These are phyloP conservation scores for Pyrus betulifolia DNA, from an alignment of 306 rosid species.

Conservation along the genomic window DNA sequence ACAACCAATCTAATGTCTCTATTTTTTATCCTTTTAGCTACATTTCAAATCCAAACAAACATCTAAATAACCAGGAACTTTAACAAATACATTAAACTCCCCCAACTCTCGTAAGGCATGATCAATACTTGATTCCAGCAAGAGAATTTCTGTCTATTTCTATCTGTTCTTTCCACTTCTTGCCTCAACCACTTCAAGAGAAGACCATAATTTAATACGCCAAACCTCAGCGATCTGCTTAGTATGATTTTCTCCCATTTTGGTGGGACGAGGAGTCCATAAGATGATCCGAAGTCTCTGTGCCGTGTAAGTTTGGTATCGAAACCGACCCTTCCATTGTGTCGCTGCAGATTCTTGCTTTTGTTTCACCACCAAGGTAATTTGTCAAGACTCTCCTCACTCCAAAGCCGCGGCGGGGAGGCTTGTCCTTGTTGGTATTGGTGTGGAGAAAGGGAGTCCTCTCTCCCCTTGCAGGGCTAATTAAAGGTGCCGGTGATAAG, in stretches of 20 bases:
- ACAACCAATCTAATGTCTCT: slow-evolving; percentile 5
- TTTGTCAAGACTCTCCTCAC: slow-evolving; percentile 82
- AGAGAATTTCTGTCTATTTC: slow-evolving; percentile 1
- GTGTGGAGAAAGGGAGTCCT: slow-evolving; percentile 65
- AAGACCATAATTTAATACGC: neutral
- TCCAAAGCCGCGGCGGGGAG: slow-evolving; percentile 65
- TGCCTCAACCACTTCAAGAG: neutral
- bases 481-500: slow-evolving; percentile 52
- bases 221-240: slow-evolving; percentile 1
- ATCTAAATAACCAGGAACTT: slow-evolving; percentile 2
- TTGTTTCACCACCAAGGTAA: slow-evolving; percentile 82
- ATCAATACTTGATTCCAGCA: neutral
- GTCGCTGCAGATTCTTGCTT: slow-evolving; percentile 50
- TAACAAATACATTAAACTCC: slow-evolving; percentile 19
- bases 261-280: slow-evolving; percentile 25
- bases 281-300: slow-evolving; percentile 16
- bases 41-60: slow-evolving; percentile 12
- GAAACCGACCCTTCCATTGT: slow-evolving; percentile 38
- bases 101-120: neutral
- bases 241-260: slow-evolving; percentile 12
- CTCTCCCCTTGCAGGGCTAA: slow-evolving; percentile 83
- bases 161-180: neutral
- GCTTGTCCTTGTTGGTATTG: slow-evolving; percentile 37
- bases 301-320: slow-evolving; percentile 5
- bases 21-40: slow-evolving; percentile 1